These are phyloP conservation scores for Elongisporangium senticosum DNA, from an alignment of 352 stramenopile species.

Conservation along the genomic window DNA sequence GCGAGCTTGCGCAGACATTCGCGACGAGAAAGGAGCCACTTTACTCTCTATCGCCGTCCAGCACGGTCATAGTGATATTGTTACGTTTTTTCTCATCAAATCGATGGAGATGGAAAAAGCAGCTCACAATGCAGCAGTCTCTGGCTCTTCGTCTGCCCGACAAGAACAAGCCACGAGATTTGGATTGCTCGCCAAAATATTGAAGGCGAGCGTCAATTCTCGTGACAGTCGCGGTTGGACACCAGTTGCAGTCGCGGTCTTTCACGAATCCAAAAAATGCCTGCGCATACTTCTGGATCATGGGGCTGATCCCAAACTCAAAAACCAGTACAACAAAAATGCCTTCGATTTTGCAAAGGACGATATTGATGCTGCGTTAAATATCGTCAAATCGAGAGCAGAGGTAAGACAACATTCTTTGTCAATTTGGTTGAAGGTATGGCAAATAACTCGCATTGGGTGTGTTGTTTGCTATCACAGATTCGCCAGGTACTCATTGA, in stretches of 20 bases:
- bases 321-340: slow-evolving; percentile 90
- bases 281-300: slow-evolving; percentile 69
- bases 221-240: slow-evolving; percentile 85
- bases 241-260: slow-evolving; percentile 77
- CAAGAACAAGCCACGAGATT: slow-evolving; percentile 20
- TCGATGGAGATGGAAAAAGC: slow-evolving; percentile 34
- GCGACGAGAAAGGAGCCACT: slow-evolving; percentile 75
- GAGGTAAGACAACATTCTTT: slow-evolving; percentile 24
- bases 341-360: slow-evolving; percentile 88
- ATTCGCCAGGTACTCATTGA: slow-evolving; percentile 64
- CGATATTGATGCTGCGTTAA: slow-evolving; percentile 78
- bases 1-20: slow-evolving; percentile 60
- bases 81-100: slow-evolving; percentile 52
- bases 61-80: slow-evolving; percentile 57
- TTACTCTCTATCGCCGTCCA: slow-evolving; percentile 71
- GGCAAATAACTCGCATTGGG: not conserved
- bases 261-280: slow-evolving; percentile 78
- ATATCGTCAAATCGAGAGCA: slow-evolving; percentile 68
- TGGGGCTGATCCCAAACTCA: slow-evolving; percentile 74
- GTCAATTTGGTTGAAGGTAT: not conserved
- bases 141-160: slow-evolving; percentile 15
- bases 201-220: slow-evolving; percentile 67
- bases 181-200: slow-evolving; percentile 34
- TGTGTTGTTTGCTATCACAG: slow-evolving; percentile 10
- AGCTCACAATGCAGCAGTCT: slow-evolving; percentile 17